phyloP scores from a whole-genome alignment of 2,329 filamentous ascomycete genomes.

The Sarocladium oryzae region DNA sequence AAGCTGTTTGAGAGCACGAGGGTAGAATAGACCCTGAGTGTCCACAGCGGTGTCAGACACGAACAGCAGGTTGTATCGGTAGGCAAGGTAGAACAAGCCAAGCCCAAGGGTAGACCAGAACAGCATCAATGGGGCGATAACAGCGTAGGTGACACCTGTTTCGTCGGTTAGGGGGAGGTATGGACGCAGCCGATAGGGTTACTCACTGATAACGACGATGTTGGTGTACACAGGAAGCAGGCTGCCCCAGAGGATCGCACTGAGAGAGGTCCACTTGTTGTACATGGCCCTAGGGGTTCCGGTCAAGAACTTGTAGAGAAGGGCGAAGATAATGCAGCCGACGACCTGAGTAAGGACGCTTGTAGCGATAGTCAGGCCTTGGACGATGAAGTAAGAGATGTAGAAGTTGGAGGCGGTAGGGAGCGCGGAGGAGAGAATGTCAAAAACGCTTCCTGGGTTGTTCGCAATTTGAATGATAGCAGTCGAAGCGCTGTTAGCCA shows the following conservation, averaged over 20 bases:
- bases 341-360: slow-evolving; percentile 62
- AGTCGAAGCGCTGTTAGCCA: slow-evolving; percentile 71
- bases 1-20: slow-evolving; percentile 80
- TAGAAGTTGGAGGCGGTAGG: slow-evolving; percentile 91
- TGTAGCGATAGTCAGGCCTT: slow-evolving; percentile 72
- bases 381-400: slow-evolving; percentile 80
- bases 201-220: slow-evolving; percentile 60
- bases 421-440: slow-evolving; percentile 62
- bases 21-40: slow-evolving; percentile 83
- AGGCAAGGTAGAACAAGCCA: slow-evolving; percentile 73
- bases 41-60: slow-evolving; percentile 74
- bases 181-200: slow-evolving; percentile 9
- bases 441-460: slow-evolving; percentile 55
- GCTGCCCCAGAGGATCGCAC: slow-evolving; percentile 69
- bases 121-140: slow-evolving; percentile 76
- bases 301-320: slow-evolving; percentile 64
- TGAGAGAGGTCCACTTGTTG: slow-evolving; percentile 62
- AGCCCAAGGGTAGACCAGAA: slow-evolving; percentile 75
- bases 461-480: slow-evolving; percentile 57
- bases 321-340: slow-evolving; percentile 60
- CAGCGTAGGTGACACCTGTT: slow-evolving; percentile 65
- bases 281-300: slow-evolving; percentile 75
- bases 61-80: slow-evolving; percentile 81
- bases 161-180: slow-evolving; percentile 13
- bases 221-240: slow-evolving; percentile 70